Conservation (phyloP, 345 rosid genomes). For the Hibiscus syriacus region DNA sequence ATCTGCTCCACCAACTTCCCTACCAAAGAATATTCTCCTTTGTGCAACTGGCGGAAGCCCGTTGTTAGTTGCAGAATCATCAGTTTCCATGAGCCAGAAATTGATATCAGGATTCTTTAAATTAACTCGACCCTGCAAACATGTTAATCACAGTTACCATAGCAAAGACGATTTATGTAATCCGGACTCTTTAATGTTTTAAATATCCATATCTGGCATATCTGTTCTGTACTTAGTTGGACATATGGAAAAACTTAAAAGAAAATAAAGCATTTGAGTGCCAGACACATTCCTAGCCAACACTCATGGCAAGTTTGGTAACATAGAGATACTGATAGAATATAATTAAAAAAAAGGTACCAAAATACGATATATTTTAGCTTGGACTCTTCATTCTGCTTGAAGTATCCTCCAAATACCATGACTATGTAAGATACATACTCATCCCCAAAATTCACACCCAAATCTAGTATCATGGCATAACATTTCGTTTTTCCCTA, state of each 20-base stretch:
- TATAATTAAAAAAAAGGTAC: neutral
- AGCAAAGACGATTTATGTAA: neutral
- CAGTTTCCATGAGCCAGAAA: conserved; percentile 85
- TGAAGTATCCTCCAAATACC: neutral
- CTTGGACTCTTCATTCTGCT: neutral
- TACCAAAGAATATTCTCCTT: conserved; percentile 74
- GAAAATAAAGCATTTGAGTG: neutral
- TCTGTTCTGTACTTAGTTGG: neutral
- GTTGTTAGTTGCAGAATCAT: conserved; percentile 60
- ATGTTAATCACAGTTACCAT: conserved; percentile 10
- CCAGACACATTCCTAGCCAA: neutral
- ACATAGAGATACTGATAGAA: neutral
- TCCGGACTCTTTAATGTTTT: neutral
- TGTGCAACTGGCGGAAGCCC: conserved; percentile 80
- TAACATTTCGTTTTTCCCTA: neutral
- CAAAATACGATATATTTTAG: neutral
- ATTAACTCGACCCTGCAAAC: conserved; percentile 65
- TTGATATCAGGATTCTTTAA: conserved; percentile 68
- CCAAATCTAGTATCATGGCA: neutral
- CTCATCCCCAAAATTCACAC: neutral
- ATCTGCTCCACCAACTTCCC: conserved; percentile 90
- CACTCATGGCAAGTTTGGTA: neutral
- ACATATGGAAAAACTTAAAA: neutral
- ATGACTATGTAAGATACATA: neutral
- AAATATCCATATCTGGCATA: neutral